These are phyloP conservation scores for Candolleomyces eurysporus DNA, from an alignment of 768 basidiomycete species.

Conservation along the genomic window DNA sequence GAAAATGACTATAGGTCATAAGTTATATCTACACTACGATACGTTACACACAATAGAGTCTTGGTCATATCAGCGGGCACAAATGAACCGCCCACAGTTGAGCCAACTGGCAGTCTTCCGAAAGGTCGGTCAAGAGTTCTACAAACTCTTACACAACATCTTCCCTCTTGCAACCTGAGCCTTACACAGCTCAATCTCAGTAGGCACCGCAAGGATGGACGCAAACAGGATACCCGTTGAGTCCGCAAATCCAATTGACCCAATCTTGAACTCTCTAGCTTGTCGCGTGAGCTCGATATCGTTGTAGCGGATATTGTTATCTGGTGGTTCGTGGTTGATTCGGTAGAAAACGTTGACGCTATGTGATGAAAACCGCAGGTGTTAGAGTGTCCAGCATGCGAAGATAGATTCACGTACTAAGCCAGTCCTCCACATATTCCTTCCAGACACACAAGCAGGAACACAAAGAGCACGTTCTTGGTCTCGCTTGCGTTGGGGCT, in stretches of 20 bases:
- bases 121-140: constrained; percentile 1
- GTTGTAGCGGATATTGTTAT: constrained; percentile 37
- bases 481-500: constrained; percentile 28
- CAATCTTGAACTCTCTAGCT: constrained; percentile 87
- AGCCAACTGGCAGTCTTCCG: too few relatives aligned
- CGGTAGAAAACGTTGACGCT: constrained; percentile 88
- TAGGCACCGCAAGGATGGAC: constrained; percentile 65
- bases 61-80: too few relatives aligned
- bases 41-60: too few relatives aligned
- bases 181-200: constrained; percentile 74
- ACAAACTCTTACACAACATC: constrained; percentile 65
- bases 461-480: constrained; percentile 60
- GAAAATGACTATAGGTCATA: too few relatives aligned
- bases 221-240: constrained; percentile 71
- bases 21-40: too few relatives aligned
- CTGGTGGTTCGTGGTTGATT: constrained; percentile 69
- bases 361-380: background rate
- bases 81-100: too few relatives aligned
- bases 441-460: constrained; percentile 79
- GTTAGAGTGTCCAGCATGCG: constrained; percentile 8
- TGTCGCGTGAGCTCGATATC: constrained; percentile 64
- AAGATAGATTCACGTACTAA: constrained; percentile 57
- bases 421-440: constrained; percentile 92
- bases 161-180: constrained; percentile 71
- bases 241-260: constrained; percentile 85